phyloP scores from a whole-genome alignment of 2,329 filamentous ascomycete species.

The Nemania serpens region DNA sequence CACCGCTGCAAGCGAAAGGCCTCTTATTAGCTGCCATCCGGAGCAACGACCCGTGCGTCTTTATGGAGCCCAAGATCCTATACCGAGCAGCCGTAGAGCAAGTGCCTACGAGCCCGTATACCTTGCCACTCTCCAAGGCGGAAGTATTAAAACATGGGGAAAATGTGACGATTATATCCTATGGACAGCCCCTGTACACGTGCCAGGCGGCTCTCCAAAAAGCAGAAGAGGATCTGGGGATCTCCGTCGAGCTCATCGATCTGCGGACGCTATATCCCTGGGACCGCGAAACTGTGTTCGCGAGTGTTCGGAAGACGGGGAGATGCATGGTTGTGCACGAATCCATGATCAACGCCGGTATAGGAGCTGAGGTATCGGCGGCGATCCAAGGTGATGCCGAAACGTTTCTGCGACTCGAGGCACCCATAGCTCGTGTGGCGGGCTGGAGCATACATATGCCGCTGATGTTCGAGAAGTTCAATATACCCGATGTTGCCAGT shows the following conservation, averaged over 20 bases:
- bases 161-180: slow-evolving; percentile 83
- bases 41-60: slow-evolving; percentile 84
- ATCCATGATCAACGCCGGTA: slow-evolving; percentile 86
- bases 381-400: slow-evolving; percentile 78
- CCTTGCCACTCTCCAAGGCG: slow-evolving; percentile 83
- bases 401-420: slow-evolving; percentile 82
- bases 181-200: slow-evolving; percentile 86
- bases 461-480: slow-evolving; percentile 77
- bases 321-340: slow-evolving; percentile 89
- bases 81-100: slow-evolving; percentile 92
- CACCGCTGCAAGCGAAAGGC: slow-evolving; percentile 86
- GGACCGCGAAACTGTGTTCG: slow-evolving; percentile 80
- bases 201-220: slow-evolving; percentile 77
- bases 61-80: slow-evolving; percentile 92
- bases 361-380: slow-evolving; percentile 87
- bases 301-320: slow-evolving; percentile 86
- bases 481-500: slow-evolving; percentile 86
- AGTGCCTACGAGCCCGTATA: slow-evolving; percentile 79
- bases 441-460: slow-evolving; percentile 90
- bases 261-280: slow-evolving; percentile 88
- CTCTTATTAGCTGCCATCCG: slow-evolving; percentile 77
- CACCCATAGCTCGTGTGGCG: slow-evolving; percentile 81
- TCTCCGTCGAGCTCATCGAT: slow-evolving; percentile 84
- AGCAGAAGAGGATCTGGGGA: slow-evolving; percentile 74
- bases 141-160: slow-evolving; percentile 81